A percentile compares a stretch with the other conserved stretches of the same genome.
Evolutionary conservation across 2,329 filamentous ascomycete species (phyloP).

Genomic region (Diaporthe nobilis): DNA sequence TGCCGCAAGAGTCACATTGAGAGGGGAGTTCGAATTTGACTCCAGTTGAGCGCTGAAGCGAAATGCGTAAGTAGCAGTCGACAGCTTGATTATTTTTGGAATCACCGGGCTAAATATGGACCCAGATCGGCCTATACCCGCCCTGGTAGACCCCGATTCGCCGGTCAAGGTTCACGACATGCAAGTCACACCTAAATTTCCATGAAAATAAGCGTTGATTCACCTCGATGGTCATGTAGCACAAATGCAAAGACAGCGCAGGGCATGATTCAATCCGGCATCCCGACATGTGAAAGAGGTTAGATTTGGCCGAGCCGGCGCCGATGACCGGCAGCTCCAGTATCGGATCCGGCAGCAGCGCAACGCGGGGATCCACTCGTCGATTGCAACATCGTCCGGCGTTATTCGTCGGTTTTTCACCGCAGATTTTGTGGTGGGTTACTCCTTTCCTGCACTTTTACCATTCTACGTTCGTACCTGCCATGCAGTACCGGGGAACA

Average conservation of each 20-base stretch:
- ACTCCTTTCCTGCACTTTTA: neutral
- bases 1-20: neutral
- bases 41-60: neutral
- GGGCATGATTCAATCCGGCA: neutral
- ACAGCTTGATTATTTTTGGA: neutral
- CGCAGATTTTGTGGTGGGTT: neutral
- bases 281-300: neutral
- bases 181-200: no score
- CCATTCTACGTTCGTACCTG: neutral
- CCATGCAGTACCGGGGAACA: neutral
- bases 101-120: neutral
- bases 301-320: constrained; percentile 23
- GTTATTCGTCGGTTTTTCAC: constrained; percentile 34
- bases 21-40: neutral
- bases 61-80: neutral
- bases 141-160: neutral
- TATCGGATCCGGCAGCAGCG: constrained; percentile 19
- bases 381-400: constrained; percentile 23
- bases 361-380: constrained; percentile 20
- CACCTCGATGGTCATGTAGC: neutral
- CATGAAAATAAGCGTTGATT: neutral
- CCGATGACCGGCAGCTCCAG: constrained; percentile 23
- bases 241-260: neutral
- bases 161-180: neutral
- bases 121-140: neutral